Conservation (phyloP, 2,329 filamentous ascomycete genomes). For the Lasiodiplodia theobromae region DNA sequence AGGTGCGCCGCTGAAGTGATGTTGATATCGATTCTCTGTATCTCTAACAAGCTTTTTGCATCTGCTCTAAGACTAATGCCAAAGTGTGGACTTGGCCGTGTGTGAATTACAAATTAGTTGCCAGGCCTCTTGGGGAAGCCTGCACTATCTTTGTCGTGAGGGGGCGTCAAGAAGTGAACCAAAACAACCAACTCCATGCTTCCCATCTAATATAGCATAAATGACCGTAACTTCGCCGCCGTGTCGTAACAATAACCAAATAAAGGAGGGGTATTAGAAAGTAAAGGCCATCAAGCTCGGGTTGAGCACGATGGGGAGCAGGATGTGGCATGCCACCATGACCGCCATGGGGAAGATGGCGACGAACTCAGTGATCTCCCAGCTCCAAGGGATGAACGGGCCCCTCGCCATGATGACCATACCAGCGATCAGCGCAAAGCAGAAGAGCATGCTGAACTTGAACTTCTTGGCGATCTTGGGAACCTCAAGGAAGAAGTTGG, state of each 20-base stretch:
- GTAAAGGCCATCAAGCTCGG: slow-evolving; percentile 29
- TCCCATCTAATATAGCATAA: slow-evolving; percentile 3
- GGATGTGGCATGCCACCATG: slow-evolving; percentile 29
- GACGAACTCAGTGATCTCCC: slow-evolving; percentile 30
- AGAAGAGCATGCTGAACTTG: slow-evolving; percentile 27
- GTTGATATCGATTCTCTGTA: background rate
- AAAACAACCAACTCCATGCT: background rate
- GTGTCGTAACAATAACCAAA: background rate
- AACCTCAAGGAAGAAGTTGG: slow-evolving; percentile 29
- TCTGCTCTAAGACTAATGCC: background rate
- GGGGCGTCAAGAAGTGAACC: slow-evolving; percentile 13
- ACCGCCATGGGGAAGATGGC: slow-evolving; percentile 30
- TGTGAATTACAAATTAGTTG: slow-evolving; percentile 21
- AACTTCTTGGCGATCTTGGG: slow-evolving; percentile 26
- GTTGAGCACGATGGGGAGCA: slow-evolving; percentile 31
- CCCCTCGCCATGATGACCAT: slow-evolving; percentile 31
- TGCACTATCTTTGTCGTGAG: slow-evolving; percentile 15
- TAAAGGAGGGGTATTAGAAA: background rate
- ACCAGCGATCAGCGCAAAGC: slow-evolving; percentile 7
- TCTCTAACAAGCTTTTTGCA: background rate
- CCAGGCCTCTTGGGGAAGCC: background rate
- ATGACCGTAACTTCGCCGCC: slow-evolving; percentile 1
- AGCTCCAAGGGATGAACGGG: slow-evolving; percentile 31
- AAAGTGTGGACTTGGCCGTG: background rate
- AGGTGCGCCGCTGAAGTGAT: background rate